phyloP scores from a whole-genome alignment of 805 yeast genomes.

The Tetrapisispora nanseiensis region DNA sequence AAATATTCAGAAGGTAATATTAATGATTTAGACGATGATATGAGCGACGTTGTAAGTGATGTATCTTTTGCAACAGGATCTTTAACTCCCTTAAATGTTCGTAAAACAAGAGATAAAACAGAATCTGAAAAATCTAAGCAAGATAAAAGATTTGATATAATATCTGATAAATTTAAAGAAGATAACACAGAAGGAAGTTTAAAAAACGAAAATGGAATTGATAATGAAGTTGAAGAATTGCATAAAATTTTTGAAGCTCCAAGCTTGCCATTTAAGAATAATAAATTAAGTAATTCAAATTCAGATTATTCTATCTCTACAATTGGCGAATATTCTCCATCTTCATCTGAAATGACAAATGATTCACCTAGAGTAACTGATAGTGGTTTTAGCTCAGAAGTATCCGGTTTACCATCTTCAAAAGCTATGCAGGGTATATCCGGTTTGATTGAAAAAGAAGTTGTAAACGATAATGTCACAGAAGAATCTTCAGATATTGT shows the following conservation, averaged over 20 bases:
- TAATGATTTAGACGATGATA: conserved; percentile 17
- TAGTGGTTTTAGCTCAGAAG: conserved; percentile 10
- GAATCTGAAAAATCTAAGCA: conserved; percentile 1
- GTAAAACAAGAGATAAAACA: conserved; percentile 12
- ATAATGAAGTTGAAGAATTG: conserved; percentile 15
- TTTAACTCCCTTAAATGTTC: conserved; percentile 21
- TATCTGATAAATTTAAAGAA: not conserved
- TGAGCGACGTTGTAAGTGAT: conserved; percentile 26
- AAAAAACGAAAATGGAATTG: conserved; percentile 3
- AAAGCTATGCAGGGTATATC: conserved; percentile 35
- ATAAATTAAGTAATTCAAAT: conserved; percentile 23
- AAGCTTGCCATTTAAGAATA: conserved; percentile 18
- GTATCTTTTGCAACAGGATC: conserved; percentile 26
- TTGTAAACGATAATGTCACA: not conserved
- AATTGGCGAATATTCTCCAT: conserved; percentile 39
- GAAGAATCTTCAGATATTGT: not conserved
- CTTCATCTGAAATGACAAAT: conserved; percentile 35
- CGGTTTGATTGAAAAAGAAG: conserved; percentile 21
- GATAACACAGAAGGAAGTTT: too few species aligned
- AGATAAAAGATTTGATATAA: conserved; percentile 5
- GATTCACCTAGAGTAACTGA: conserved; percentile 30
- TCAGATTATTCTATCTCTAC: conserved; percentile 32
- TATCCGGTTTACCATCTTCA: conserved; percentile 30
- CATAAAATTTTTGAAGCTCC: conserved; percentile 24
- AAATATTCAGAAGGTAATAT: conserved; percentile 32